Base-by-base conservation (phyloP, 208 protist species). In the Novymonas esmeraldas region DNA sequence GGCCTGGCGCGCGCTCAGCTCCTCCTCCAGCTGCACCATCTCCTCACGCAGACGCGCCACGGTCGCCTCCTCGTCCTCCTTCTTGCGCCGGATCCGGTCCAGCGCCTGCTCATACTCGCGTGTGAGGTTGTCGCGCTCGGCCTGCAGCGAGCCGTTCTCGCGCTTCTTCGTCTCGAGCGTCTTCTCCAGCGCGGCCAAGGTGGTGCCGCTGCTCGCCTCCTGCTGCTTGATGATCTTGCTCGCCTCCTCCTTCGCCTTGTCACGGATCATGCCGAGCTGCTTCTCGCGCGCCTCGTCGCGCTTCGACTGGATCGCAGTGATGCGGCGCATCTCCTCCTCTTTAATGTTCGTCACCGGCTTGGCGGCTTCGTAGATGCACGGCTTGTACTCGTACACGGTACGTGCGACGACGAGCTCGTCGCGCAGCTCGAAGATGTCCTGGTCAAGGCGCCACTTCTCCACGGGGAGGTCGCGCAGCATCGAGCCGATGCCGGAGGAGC, bases 401-500 rank as follows among this genome's bases (percentile, higher is more conserved):
- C 81, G 79, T 36, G 88, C 93, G 66, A 95, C 82, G 26, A 86
- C 54, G 28, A 95, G 70, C 73, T 97, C 93, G 65, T 97, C 93
- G 41, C 85, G 81, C 41, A 96, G 79, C 70, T 97, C 89, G 50
- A 79, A 69, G 24, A 95, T 78, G 76, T 97, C 93, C 58, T 96
- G 89, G 68, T 96, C 89, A 11, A 96, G 78, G 52, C 93, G 84
- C 91, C 93, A 97, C 76, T 94, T 94, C 58, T 97, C 89, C 54
- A 95, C 85, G 18, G 79, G 63, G 58, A 96, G 84, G 73, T 97
- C 93, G 42, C 93, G 85, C 62, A 92, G 84, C 50, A 85, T 77
- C 36, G 89, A 95, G 69, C 89, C 89, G 46, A 97, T 87, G 45
- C 85, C 82, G 11, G 81, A 86, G 22, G 83, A 83, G 57, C 89